phyloP scores from a whole-genome alignment of 1,284 basidiomycete genomes.

The Ganoderma lingzhi region DNA sequence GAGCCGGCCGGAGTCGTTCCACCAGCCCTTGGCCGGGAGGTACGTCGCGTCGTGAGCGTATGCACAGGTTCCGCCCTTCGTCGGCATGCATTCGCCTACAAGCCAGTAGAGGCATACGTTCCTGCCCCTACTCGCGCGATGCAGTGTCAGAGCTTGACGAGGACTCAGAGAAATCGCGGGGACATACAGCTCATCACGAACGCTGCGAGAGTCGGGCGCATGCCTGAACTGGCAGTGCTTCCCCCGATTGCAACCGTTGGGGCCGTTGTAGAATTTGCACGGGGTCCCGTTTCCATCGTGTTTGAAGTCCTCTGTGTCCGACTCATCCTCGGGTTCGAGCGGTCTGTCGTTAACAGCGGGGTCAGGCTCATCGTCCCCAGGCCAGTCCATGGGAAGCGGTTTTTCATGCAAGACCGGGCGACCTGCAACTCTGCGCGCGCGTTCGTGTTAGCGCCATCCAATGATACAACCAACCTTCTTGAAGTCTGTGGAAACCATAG shows the following conservation, averaged over 20 bases:
- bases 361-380: background rate
- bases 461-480: background rate
- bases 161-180: slow-evolving; percentile 22
- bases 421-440: background rate
- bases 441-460: background rate
- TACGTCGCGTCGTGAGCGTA: slow-evolving; percentile 47
- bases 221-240: slow-evolving; percentile 53
- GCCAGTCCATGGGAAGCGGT: background rate
- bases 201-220: slow-evolving; percentile 58
- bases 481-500: background rate
- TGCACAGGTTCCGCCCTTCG: slow-evolving; percentile 38
- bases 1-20: slow-evolving; percentile 10
- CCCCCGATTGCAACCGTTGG: slow-evolving; percentile 47
- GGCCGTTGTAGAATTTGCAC: slow-evolving; percentile 60
- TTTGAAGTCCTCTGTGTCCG: slow-evolving; percentile 56
- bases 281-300: slow-evolving; percentile 58
- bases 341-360: slow-evolving; percentile 43
- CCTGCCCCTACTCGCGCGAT: slow-evolving; percentile 39
- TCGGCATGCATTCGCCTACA: slow-evolving; percentile 39
- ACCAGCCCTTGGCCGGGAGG: slow-evolving; percentile 35
- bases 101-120: slow-evolving; percentile 51
- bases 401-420: background rate
- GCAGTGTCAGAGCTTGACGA: background rate
- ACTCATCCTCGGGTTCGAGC: slow-evolving; percentile 38
- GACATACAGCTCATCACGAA: slow-evolving; percentile 57